Conservation (phyloP, 2,329 filamentous ascomycete species). For the Neonectria ditissima region DNA sequence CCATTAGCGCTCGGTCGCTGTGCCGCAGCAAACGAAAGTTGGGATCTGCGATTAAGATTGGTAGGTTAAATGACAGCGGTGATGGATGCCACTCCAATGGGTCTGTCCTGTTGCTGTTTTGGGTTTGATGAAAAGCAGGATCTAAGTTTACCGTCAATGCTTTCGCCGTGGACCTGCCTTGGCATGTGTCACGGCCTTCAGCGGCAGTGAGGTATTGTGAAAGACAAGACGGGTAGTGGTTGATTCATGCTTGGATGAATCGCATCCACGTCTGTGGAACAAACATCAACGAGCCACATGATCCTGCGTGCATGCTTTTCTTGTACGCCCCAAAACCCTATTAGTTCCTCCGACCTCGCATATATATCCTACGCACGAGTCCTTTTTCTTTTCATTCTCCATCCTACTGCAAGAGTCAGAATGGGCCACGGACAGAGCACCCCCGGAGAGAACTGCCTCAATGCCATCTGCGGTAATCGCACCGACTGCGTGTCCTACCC, state of each 20-base stretch:
- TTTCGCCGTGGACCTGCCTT: background rate
- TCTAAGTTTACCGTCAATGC: background rate
- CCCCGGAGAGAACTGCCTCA: conserved; percentile 59
- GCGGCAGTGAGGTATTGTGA: background rate
- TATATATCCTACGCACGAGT: background rate
- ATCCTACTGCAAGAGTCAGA: background rate
- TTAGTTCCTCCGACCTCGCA: background rate
- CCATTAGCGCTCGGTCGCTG: background rate
- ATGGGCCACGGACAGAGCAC: conserved; percentile 60
- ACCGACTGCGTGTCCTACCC: conserved; percentile 61
- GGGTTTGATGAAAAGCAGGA: background rate
- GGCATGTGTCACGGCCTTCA: too few species aligned
- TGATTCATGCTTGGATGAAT: background rate
- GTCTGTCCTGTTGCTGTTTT: background rate
- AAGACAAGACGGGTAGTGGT: background rate
- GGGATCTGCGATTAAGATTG: background rate
- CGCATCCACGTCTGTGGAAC: background rate
- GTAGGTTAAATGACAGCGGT: background rate
- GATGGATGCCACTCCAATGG: background rate
- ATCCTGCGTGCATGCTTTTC: background rate
- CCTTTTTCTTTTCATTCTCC: background rate
- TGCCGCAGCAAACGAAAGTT: background rate
- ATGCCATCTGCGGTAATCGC: conserved; percentile 59
- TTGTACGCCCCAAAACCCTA: background rate
- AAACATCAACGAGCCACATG: background rate